A percentile compares a stretch with the other conserved stretches of the same genome.
Evolutionary conservation across 192 early-diverging fungal genomes (phyloP).

Genomic region (Rhizophagus clarus): DNA sequence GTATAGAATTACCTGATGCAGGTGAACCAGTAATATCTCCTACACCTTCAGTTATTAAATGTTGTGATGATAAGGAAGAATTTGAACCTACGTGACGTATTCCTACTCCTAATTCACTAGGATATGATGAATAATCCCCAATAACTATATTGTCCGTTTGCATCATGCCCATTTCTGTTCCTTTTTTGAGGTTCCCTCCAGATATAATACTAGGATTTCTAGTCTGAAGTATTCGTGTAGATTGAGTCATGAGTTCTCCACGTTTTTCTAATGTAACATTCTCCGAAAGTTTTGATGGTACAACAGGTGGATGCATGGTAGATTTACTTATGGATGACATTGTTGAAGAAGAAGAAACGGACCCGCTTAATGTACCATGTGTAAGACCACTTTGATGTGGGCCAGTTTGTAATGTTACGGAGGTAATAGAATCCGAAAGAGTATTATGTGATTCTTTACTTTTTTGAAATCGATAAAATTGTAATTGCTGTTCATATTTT

Average conservation of each 20-base stretch:
- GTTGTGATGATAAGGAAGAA: too few species aligned
- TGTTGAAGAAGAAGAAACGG: not conserved
- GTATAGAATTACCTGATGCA: slow-evolving; percentile 1
- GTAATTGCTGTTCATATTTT: not conserved
- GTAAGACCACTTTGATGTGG: not conserved
- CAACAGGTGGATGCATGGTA: not conserved
- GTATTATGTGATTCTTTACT: slow-evolving; percentile 21
- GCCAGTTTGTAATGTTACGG: too few species aligned
- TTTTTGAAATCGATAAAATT: slow-evolving; percentile 25
- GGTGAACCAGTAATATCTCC: slow-evolving; percentile 2
- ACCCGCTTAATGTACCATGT: not conserved
- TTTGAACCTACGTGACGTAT: too few species aligned
- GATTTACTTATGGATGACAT: slow-evolving; percentile 1
- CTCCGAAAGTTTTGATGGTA: not conserved
- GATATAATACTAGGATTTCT: not conserved
- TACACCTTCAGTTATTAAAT: not conserved
- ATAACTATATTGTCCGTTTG: too few species aligned
- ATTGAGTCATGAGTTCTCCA: not conserved
- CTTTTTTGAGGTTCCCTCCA: too few species aligned
- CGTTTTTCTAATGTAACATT: not conserved
- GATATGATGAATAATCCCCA: too few species aligned
- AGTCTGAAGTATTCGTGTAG: not conserved
- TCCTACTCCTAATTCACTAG: too few species aligned
- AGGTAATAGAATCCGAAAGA: slow-evolving; percentile 13
- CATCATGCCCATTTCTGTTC: too few species aligned